Evolutionary conservation across 768 basidiomycete genomes (phyloP).

Genomic region (Lactarius indigo): DNA sequence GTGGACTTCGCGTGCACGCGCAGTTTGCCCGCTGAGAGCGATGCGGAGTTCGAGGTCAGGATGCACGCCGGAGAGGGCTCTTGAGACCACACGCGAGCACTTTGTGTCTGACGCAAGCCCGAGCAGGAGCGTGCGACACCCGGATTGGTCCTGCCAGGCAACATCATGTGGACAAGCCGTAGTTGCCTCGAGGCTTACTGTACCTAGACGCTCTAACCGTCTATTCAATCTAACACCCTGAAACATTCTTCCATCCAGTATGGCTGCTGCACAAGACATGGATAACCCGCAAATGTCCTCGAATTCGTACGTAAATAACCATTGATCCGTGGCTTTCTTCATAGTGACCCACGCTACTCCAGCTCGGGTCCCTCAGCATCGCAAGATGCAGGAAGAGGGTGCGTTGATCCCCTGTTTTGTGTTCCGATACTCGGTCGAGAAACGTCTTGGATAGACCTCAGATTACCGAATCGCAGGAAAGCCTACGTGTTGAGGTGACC

Average conservation of each 20-base stretch:
- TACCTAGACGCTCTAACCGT: no score
- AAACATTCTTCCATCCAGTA: background rate
- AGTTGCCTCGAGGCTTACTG: no score
- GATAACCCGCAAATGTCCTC: background rate
- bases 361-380: background rate
- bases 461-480: background rate
- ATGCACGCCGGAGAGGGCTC: no score
- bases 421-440: background rate
- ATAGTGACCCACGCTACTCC: background rate
- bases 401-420: background rate
- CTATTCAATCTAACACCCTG: no score
- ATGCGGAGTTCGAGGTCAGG: no score
- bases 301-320: background rate
- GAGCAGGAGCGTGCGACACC: no score
- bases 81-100: no score
- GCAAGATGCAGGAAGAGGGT: background rate
- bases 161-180: no score
- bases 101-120: no score
- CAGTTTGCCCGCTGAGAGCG: no score
- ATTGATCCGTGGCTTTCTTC: background rate
- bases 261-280: background rate
- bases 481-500: background rate
- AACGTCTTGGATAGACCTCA: background rate
- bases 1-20: no score
- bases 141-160: no score